Evolutionary conservation across 2,329 filamentous ascomycete genomes (phyloP).

Genomic region (Diaporthe helianthi): DNA sequence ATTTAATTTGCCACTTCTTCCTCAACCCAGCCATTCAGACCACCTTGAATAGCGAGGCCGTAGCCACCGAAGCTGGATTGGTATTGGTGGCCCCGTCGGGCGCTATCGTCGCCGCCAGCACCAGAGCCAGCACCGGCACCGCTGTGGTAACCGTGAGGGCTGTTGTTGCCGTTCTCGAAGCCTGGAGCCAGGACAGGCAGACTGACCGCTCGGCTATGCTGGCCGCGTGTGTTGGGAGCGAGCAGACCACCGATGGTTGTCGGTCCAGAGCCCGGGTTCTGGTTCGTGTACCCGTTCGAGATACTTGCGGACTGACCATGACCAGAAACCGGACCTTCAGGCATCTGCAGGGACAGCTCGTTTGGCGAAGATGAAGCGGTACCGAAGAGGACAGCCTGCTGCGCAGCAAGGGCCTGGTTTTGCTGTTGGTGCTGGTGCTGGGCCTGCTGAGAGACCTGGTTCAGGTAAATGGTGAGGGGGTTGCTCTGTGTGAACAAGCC

Average conservation of each 20-base stretch:
- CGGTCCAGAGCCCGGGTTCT: constrained; percentile 60
- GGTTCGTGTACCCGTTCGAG: constrained; percentile 67
- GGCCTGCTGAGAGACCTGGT: constrained; percentile 76
- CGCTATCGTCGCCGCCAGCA: constrained; percentile 53
- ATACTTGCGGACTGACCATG: constrained; percentile 73
- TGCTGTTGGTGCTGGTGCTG: constrained; percentile 74
- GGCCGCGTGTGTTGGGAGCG: constrained; percentile 71
- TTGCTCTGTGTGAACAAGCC: constrained; percentile 84
- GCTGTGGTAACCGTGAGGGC: constrained; percentile 53
- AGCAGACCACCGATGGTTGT: constrained; percentile 80
- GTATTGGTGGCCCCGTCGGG: constrained; percentile 71
- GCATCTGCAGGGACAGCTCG: constrained; percentile 64
- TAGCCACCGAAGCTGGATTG: constrained; percentile 69
- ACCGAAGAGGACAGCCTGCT: constrained; percentile 83
- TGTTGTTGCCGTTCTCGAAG: constrained; percentile 65
- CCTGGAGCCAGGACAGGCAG: constrained; percentile 75
- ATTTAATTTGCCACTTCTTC: constrained; percentile 71
- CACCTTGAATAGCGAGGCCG: constrained; percentile 68
- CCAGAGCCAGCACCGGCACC: constrained; percentile 46
- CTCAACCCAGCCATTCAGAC: constrained; percentile 72
- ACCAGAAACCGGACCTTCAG: constrained; percentile 66
- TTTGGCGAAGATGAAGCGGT: constrained; percentile 68
- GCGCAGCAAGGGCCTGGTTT: constrained; percentile 72
- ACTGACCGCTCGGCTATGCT: constrained; percentile 84
- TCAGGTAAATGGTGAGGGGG: constrained; percentile 91